Conservation (phyloP, 1,284 basidiomycete species). For the Sanghuangporus baumii region DNA sequence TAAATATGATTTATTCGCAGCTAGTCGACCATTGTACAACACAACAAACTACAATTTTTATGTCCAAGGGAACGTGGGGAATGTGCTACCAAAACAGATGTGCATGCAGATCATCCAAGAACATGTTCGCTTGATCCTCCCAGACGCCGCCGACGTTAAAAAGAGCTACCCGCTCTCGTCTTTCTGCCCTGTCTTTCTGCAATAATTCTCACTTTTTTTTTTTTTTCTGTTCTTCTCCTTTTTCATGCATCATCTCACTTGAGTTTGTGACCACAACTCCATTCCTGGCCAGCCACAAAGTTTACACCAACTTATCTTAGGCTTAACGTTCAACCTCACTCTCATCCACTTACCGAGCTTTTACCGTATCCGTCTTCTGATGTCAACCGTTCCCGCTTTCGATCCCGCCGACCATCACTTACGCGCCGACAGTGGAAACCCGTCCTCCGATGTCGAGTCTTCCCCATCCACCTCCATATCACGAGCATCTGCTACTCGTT, state of each 20-base stretch:
- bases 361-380: not conserved
- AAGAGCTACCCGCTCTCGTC: not conserved
- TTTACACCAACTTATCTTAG: not conserved
- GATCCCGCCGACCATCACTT: not conserved
- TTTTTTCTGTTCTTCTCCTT: not conserved
- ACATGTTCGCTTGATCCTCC: not conserved
- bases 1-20: slow-evolving; percentile 15
- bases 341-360: not conserved
- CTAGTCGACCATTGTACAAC: not conserved
- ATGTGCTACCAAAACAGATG: not conserved
- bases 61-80: not conserved
- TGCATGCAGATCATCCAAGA: not conserved
- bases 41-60: not conserved
- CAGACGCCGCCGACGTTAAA: not conserved
- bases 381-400: slow-evolving; percentile 2
- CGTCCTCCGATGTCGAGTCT: not conserved
- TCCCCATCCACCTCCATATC: not conserved
- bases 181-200: not conserved
- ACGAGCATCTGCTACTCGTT: not conserved
- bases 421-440: not conserved
- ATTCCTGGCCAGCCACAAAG: not conserved
- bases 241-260: not conserved
- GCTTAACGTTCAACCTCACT: not conserved
- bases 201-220: not conserved
- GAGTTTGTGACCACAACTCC: not conserved